phyloP scores from a whole-genome alignment of 495 filamentous ascomycete genomes.

The Podospora pseudocomata region DNA sequence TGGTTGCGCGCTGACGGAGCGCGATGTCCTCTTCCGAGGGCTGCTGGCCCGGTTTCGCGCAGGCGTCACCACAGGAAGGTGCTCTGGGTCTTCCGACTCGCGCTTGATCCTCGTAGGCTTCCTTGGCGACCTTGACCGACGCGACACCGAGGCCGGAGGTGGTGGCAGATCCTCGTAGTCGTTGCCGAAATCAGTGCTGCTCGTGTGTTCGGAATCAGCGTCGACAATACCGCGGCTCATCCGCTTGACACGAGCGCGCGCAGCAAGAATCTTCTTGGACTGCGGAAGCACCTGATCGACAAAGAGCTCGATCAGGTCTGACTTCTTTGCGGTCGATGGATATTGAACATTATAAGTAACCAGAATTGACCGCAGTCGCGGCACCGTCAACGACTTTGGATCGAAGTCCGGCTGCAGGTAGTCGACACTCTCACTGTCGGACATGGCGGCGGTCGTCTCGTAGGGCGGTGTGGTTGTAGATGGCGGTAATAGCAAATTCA shows the following conservation, averaged over 20 bases:
- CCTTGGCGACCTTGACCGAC: slow-evolving; percentile 45
- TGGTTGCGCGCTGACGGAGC: slow-evolving; percentile 44
- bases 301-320: slow-evolving; percentile 79
- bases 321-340: slow-evolving; percentile 77
- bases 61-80: slow-evolving; percentile 29
- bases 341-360: slow-evolving; percentile 82
- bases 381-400: slow-evolving; percentile 74
- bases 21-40: slow-evolving; percentile 50
- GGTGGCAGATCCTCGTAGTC: slow-evolving; percentile 45
- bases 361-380: slow-evolving; percentile 81
- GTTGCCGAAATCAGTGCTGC: slow-evolving; percentile 43
- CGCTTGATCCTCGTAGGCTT: slow-evolving; percentile 47
- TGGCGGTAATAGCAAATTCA: neutral
- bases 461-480: neutral
- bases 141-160: slow-evolving; percentile 28
- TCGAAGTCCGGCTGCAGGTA: slow-evolving; percentile 86
- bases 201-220: slow-evolving; percentile 52
- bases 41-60: slow-evolving; percentile 36
- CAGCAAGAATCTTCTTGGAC: slow-evolving; percentile 68
- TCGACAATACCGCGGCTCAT: slow-evolving; percentile 83
- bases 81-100: slow-evolving; percentile 45
- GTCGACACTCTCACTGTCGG: slow-evolving; percentile 61
- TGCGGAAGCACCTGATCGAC: slow-evolving; percentile 73
- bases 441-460: slow-evolving; percentile 46
- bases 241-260: slow-evolving; percentile 69